These are phyloP conservation scores for Fraxinus latifolia DNA, from an alignment of 305 asterid genomes.

Conservation along the genomic window DNA sequence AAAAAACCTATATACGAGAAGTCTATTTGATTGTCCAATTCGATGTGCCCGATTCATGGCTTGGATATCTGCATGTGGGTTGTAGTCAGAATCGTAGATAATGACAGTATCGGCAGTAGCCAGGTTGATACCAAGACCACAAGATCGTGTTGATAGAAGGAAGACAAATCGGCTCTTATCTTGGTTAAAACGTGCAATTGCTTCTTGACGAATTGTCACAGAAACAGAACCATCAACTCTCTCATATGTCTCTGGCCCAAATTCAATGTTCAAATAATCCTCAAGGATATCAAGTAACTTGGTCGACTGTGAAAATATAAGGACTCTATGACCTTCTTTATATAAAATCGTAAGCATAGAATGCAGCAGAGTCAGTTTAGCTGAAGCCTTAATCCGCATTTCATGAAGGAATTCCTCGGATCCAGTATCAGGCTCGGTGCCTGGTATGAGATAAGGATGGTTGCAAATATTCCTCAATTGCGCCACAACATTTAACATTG, in stretches of 20 bases:
- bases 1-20: conserved; percentile 89
- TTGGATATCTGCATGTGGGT: conserved; percentile 98
- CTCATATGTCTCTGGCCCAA: conserved; percentile 86
- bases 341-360: conserved; percentile 82
- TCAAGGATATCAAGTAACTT: conserved; percentile 92
- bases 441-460: conserved; percentile 96
- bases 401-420: conserved; percentile 87
- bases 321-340: conserved; percentile 90
- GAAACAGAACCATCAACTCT: conserved; percentile 98
- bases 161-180: conserved; percentile 90
- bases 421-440: conserved; percentile 94
- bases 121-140: conserved; percentile 99
- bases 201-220: conserved; percentile 77
- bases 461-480: conserved; percentile 95
- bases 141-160: conserved; percentile 89
- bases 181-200: conserved; percentile 92
- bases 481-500: conserved; percentile 93
- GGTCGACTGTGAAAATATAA: conserved; percentile 94
- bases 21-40: conserved; percentile 90
- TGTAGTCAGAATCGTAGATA: conserved; percentile 94
- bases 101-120: conserved; percentile 98
- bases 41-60: conserved; percentile 99
- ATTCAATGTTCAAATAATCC: conserved; percentile 85
- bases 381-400: conserved; percentile 97
- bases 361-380: conserved; percentile 85